Evolutionary conservation across 371 early-diverging fungal species (phyloP).

Genomic region (Entomophthora muscae): DNA sequence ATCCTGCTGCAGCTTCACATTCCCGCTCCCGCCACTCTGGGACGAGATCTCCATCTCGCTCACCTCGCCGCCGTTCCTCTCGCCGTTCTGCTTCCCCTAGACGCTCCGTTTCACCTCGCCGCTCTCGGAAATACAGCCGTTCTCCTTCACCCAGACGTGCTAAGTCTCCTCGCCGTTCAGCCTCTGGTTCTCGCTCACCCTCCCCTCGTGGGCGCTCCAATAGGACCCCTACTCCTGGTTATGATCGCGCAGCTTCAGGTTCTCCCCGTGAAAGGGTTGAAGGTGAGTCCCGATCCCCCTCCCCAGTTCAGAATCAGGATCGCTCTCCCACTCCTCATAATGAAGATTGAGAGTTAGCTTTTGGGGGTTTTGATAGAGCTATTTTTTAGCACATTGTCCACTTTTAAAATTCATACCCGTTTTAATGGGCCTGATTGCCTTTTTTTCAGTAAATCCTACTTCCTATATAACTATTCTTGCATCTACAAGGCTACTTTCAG

Average conservation of each 20-base stretch:
- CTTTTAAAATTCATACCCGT: no score
- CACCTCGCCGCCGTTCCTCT: conserved; percentile 7
- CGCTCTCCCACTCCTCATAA: background rate
- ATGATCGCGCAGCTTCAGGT: background rate
- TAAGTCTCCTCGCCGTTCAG: background rate
- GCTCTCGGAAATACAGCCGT: background rate
- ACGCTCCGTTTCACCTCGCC: background rate
- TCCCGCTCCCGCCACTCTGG: background rate
- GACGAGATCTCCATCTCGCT: background rate
- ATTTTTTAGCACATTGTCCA: no score
- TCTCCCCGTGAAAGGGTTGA: background rate
- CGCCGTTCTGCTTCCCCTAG: conserved; percentile 5
- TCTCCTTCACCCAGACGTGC: background rate
- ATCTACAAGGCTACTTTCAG: no score
- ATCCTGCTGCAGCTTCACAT: background rate
- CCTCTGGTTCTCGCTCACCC: background rate
- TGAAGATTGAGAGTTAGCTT: background rate
- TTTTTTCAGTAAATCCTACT: no score
- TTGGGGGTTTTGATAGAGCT: background rate
- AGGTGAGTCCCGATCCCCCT: background rate
- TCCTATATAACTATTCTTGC: no score
- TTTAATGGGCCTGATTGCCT: no score
- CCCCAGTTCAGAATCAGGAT: background rate
- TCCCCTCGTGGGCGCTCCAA: background rate
- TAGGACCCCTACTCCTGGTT: background rate